Evolutionary conservation across 2,329 filamentous ascomycete genomes (phyloP).

Genomic region (Camptophora hylomeconis): DNA sequence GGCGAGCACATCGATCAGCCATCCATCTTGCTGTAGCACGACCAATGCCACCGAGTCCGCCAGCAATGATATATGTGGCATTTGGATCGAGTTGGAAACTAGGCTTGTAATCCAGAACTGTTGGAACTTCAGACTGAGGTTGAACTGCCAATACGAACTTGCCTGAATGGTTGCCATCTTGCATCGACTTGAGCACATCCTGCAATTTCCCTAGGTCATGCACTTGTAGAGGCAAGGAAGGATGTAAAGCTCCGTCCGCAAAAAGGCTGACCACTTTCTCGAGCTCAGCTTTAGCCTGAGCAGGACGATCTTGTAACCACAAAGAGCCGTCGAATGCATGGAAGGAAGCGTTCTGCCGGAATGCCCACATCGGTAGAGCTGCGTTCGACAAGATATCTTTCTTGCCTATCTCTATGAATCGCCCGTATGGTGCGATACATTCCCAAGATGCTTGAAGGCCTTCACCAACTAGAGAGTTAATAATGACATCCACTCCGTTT

Average conservation of each 20-base stretch:
- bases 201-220: constrained; percentile 10
- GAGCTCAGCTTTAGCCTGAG: not conserved
- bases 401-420: constrained; percentile 23
- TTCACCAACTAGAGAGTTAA: constrained; percentile 17
- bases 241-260: not conserved
- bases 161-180: constrained; percentile 25
- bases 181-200: constrained; percentile 21
- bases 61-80: constrained; percentile 26
- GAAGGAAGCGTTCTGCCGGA: constrained; percentile 3
- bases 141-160: constrained; percentile 25
- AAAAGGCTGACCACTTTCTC: not conserved
- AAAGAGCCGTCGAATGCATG: not conserved
- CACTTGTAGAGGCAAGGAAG: not conserved
- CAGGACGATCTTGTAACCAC: not conserved
- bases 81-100: constrained; percentile 11
- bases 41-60: constrained; percentile 23
- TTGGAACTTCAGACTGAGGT: constrained; percentile 15
- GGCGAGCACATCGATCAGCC: constrained; percentile 17
- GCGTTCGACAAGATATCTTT: constrained; percentile 4
- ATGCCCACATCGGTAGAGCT: constrained; percentile 4
- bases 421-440: constrained; percentile 18
- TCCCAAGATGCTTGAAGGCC: constrained; percentile 15
- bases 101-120: constrained; percentile 1
- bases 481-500: constrained; percentile 23
- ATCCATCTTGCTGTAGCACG: constrained; percentile 17